A percentile compares a stretch with the other conserved stretches of the same genome.
phyloP scores from a whole-genome alignment of 2,329 filamentous ascomycete genomes.

The Chaetomium sp. region DNA sequence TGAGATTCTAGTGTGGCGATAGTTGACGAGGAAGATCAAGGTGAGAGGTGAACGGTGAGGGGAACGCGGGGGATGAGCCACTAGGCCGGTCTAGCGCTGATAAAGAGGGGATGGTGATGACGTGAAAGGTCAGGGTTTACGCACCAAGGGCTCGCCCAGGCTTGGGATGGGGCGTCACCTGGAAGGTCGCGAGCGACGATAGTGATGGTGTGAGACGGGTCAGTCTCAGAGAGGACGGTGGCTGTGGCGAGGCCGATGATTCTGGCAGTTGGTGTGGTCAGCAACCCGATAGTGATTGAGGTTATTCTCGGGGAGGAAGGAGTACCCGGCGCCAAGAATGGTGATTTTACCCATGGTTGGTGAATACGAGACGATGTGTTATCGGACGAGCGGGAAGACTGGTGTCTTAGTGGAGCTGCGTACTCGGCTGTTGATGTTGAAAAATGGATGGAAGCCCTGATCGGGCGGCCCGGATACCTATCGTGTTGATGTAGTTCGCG shows the following conservation, averaged over 20 bases:
- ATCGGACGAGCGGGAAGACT: too few species aligned
- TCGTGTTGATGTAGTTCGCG: too few species aligned
- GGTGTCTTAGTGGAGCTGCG: too few species aligned
- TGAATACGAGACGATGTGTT: neutral
- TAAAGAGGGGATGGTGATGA: neutral
- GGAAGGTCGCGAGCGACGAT: slow-evolving; percentile 29
- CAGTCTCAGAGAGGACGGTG: slow-evolving; percentile 21
- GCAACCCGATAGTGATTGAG: neutral
- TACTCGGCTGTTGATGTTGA: too few species aligned
- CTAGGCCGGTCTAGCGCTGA: neutral
- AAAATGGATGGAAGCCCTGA: too few species aligned
- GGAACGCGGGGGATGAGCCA: too few species aligned
- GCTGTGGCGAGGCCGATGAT: slow-evolving; percentile 25
- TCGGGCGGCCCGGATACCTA: too few species aligned
- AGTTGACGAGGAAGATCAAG: too few species aligned
- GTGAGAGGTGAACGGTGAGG: too few species aligned
- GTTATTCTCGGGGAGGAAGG: neutral
- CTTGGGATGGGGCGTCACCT: slow-evolving; percentile 22
- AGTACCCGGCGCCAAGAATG: slow-evolving; percentile 15
- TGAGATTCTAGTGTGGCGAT: too few species aligned
- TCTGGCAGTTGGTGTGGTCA: neutral
- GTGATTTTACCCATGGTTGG: slow-evolving; percentile 14
- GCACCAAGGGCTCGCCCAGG: slow-evolving; percentile 30
- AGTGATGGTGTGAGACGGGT: slow-evolving; percentile 24
- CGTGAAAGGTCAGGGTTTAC: neutral